Base-by-base conservation (phyloP, 2,329 filamentous ascomycete genomes). In the Colletotrichum cereale region DNA sequence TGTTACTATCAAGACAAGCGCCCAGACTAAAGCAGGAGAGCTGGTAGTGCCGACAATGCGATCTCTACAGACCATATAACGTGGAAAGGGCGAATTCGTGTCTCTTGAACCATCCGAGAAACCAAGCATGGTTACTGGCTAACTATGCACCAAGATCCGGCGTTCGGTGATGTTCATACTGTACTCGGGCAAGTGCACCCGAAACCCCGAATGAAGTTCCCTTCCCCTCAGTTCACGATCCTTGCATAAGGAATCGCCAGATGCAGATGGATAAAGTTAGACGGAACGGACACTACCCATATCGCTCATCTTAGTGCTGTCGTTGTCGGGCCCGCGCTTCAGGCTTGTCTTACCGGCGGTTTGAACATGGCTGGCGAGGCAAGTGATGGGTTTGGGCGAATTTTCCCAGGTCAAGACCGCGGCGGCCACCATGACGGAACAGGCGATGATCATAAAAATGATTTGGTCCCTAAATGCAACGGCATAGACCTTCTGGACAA, bases 391-490 rank as follows among this genome's bases (percentile, higher is more conserved):
- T 2, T 77, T 75, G 0, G 86, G 86, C 5, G 79, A 76, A 44
- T 78, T 79, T 75, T 88, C 84, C 65, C 86, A 80, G 1, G 84
- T 83, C 63, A 85, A 82, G 2, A 84, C 71, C 34, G 85, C 85
- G 12, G 82, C 78, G 34, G 85, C 67, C 8, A 87, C 77, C 76
- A 86, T 86, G 55, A 79, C 78, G 5, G 79, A 82, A 40, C 83
- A 82, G 21, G 85, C 75, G 34, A 83, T 79, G 56, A 84, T 81
- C 82, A 87, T 84, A 57, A 87, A 77, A 65, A 81, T 83, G 47
- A 85, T 82, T 71, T 87, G 82, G 36, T 82, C 79, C 1, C 80
- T 80, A 74, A 87, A 88, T 2, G 86, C 85, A 1, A 74, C 77
- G 0, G 85, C 82, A 66, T 87, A 87, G 10, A 84, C 82, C 18